Conservation (phyloP, 352 stramenopile species). For the Halophytophthora polymorphica region DNA sequence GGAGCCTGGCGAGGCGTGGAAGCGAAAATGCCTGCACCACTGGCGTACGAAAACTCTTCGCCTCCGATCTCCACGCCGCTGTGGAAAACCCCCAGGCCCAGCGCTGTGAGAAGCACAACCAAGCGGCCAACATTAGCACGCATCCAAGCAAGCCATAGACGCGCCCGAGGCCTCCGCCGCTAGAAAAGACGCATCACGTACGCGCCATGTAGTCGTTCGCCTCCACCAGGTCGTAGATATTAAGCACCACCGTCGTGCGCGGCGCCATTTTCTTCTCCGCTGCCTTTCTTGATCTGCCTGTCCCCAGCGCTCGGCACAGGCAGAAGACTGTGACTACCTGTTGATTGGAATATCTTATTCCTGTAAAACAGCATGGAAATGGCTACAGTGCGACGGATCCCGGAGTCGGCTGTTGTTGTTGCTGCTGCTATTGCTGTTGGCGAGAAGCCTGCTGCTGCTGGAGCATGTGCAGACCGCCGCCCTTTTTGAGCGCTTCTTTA, state of each 20-base stretch:
- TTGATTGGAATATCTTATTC: background rate
- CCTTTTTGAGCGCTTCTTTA: slow-evolving; percentile 65
- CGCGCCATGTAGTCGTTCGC: slow-evolving; percentile 87
- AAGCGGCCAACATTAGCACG: slow-evolving; percentile 7
- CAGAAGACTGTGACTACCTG: background rate
- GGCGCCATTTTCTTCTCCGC: slow-evolving; percentile 32
- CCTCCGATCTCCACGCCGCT: slow-evolving; percentile 91
- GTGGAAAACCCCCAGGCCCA: slow-evolving; percentile 91
- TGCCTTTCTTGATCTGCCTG: background rate
- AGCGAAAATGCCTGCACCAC: slow-evolving; percentile 88
- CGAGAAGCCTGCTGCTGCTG: slow-evolving; percentile 6
- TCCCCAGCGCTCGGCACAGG: background rate
- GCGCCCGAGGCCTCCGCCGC: too few relatives aligned
- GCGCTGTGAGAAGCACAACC: slow-evolving; percentile 15
- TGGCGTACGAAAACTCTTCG: slow-evolving; percentile 92
- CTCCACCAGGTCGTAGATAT: slow-evolving; percentile 92
- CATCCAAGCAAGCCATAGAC: background rate
- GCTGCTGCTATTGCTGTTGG: background rate
- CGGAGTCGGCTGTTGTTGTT: background rate
- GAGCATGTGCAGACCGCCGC: slow-evolving; percentile 14
- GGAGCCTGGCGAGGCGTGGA: slow-evolving; percentile 57
- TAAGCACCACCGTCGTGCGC: slow-evolving; percentile 78
- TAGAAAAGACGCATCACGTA: slow-evolving; percentile 30
- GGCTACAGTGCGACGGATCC: background rate
- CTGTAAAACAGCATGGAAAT: background rate